Conservation (phyloP, 352 stramenopile species). For the Paralagenidium karlingii region DNA sequence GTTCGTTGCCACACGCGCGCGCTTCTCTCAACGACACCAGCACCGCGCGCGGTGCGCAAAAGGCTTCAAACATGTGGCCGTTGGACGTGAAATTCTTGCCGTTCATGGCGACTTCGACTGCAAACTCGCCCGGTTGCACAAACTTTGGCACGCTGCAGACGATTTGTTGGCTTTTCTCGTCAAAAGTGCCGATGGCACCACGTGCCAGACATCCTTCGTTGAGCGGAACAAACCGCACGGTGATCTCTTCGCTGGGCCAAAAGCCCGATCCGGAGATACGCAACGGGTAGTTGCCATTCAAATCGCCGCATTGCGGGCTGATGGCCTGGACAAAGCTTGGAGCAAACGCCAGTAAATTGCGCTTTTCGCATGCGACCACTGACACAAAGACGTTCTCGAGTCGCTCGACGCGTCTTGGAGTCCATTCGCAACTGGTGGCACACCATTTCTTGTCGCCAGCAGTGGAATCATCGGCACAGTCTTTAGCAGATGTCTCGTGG, state of each 20-base stretch:
- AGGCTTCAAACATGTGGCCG: slow-evolving; percentile 36
- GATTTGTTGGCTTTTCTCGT: slow-evolving; percentile 23
- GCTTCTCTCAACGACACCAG: slow-evolving; percentile 27
- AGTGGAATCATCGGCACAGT: background rate
- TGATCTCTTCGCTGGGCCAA: slow-evolving; percentile 64
- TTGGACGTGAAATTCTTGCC: slow-evolving; percentile 66
- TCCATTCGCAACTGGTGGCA: slow-evolving; percentile 11
- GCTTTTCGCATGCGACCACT: slow-evolving; percentile 29
- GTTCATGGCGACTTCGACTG: slow-evolving; percentile 66
- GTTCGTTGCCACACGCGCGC: slow-evolving; percentile 15
- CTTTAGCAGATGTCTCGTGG: no score
- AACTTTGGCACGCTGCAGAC: slow-evolving; percentile 60
- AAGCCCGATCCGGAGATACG: slow-evolving; percentile 56
- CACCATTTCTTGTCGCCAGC: background rate
- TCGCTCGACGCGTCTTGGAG: slow-evolving; percentile 19
- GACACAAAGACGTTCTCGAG: slow-evolving; percentile 21
- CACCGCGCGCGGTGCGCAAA: slow-evolving; percentile 22
- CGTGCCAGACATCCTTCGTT: slow-evolving; percentile 36
- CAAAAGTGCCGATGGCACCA: slow-evolving; percentile 28
- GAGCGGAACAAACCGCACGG: slow-evolving; percentile 56
- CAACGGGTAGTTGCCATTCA: slow-evolving; percentile 42
- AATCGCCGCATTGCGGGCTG: slow-evolving; percentile 30
- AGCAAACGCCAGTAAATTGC: slow-evolving; percentile 46
- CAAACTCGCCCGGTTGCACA: slow-evolving; percentile 35
- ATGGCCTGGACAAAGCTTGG: slow-evolving; percentile 32